Base-by-base conservation (phyloP, 129 eudicot species). In the Pulicaria dysenterica region DNA sequence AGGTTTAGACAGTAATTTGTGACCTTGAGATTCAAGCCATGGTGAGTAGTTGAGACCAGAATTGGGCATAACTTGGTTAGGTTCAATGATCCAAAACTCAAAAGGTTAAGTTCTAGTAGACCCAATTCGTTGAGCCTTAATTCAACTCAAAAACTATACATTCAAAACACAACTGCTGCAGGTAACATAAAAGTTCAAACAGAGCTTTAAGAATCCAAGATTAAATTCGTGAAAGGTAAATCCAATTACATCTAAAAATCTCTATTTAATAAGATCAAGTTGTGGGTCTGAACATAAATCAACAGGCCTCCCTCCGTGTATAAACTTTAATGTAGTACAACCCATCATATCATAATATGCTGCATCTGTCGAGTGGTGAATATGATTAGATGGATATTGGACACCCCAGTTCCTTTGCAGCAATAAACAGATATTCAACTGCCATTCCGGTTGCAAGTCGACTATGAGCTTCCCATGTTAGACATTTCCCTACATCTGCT, bases 391-490 rank as follows among this genome's bases (percentile, higher is more conserved):
- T 77, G 41, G 77, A 70, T 50, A 87, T 73, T 7, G 90, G 76
- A 76, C 96, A 93, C 45, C 96, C 98, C 79, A 93, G 74, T 81
- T 93, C 98, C 80, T 84, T 85, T 40, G 96, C 96, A 49, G 96
- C 96, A 3, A 80, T 73, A 67, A 82, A 79, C 38, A 93, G 91
- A 84, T 79, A 90, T 43, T 87, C 83, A 62, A 79, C 79, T 13
- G 93, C 72, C 86, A 90, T 82, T 67, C 92, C 95, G 11, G 89
- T 82, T 50, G 87, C 84, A n/a, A 87, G 58, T 68, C 91, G 85
- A 76, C 95, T 87, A 16, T 85, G 95, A 58, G 96, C 98, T 84
- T 93, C 98, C 98, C 98, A 93, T 16, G 81, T 85, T 76, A 93
- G 70, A 80, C 98, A 93, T 76, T 87, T 89, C 10, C 82, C 67